phyloP scores from a whole-genome alignment of 257 asterid genomes.

The Ehretia macrophylla region DNA sequence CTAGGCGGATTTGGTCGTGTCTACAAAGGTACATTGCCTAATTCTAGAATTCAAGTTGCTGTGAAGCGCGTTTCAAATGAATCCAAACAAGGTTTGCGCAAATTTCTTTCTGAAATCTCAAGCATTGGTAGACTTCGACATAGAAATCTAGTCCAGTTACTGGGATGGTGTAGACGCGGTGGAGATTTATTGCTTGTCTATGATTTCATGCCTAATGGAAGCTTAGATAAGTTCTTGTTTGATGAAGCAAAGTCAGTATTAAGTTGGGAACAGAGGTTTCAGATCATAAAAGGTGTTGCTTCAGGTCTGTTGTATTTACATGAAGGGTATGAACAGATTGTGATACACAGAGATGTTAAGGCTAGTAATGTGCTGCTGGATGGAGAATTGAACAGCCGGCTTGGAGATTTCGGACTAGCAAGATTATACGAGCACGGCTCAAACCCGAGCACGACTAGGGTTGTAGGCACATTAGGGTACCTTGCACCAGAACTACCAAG shows the following conservation, averaged over 20 bases:
- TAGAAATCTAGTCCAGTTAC: constrained; percentile 53
- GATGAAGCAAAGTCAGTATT: constrained; percentile 28
- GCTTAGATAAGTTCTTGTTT: constrained; percentile 47
- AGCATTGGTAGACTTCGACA: constrained; percentile 64
- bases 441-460: constrained; percentile 48
- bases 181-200: constrained; percentile 58
- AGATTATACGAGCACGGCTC: constrained; percentile 53
- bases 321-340: constrained; percentile 58
- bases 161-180: constrained; percentile 60
- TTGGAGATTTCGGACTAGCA: constrained; percentile 65
- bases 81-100: constrained; percentile 60
- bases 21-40: constrained; percentile 41
- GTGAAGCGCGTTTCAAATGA: constrained; percentile 63
- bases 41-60: constrained; percentile 38
- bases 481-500: constrained; percentile 54
- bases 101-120: constrained; percentile 58
- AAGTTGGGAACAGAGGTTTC: constrained; percentile 55
- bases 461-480: constrained; percentile 64
- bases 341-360: constrained; percentile 55
- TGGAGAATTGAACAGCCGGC: constrained; percentile 38
- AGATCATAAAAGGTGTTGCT: constrained; percentile 59
- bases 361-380: constrained; percentile 63
- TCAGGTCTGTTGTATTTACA: constrained; percentile 58
- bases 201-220: constrained; percentile 72
- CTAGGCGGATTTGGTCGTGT: constrained; percentile 72